Conservation (phyloP, 129 eudicot genomes). For the Chrysanthemum makinoi region DNA sequence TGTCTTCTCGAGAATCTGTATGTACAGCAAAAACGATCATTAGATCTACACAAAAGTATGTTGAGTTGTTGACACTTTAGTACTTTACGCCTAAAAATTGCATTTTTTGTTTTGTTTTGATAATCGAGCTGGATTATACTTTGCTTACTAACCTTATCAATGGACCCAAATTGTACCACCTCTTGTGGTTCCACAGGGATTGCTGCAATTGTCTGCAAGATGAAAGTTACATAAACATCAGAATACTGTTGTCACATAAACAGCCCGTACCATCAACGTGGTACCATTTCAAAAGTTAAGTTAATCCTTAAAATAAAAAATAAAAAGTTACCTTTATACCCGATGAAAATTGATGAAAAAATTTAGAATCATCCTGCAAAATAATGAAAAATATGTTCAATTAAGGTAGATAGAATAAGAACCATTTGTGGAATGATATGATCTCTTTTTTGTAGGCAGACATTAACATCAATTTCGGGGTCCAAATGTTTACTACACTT, state of each 20-base stretch:
- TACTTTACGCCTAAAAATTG: no score
- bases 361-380: constrained; percentile 58
- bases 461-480: no score
- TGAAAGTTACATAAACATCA: constrained; percentile 13
- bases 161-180: constrained; percentile 87
- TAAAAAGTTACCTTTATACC: constrained; percentile 72
- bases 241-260: constrained; percentile 16
- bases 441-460: no score
- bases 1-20: constrained; percentile 55
- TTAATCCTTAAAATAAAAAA: background rate
- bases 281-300: constrained; percentile 23
- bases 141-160: constrained; percentile 56
- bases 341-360: constrained; percentile 51
- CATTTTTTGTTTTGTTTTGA: no score
- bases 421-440: no score
- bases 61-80: background rate
- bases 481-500: background rate
- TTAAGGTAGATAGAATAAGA: no score
- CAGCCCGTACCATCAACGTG: constrained; percentile 17
- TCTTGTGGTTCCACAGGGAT: constrained; percentile 83
- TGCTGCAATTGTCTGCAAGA: constrained; percentile 81
- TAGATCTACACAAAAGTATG: constrained; percentile 18
- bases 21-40: constrained; percentile 25
- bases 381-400: background rate
- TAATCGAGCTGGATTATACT: background rate